Evolutionary conservation across 805 yeast genomes (phyloP).

Genomic region (Candida takata): DNA sequence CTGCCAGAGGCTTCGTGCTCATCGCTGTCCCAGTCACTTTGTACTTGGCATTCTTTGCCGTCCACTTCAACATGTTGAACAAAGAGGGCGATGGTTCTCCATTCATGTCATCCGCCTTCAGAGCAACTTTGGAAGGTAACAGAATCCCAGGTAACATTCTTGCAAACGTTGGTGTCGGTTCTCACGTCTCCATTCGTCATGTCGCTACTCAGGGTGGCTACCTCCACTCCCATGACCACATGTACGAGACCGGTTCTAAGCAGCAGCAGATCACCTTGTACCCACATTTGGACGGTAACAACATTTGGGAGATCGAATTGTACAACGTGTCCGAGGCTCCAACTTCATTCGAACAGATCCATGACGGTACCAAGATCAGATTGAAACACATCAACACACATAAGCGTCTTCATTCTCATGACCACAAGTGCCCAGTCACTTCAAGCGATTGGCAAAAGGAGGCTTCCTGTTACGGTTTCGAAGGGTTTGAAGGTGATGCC

Average conservation of each 20-base stretch:
- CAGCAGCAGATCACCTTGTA: conserved; percentile 80
- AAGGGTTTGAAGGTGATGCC: conserved; percentile 74
- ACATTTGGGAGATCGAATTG: conserved; percentile 65
- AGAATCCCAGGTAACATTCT: conserved; percentile 49
- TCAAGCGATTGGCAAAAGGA: conserved; percentile 81
- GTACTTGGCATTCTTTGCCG: conserved; percentile 50
- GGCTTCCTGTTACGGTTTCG: conserved; percentile 68
- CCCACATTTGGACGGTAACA: conserved; percentile 71
- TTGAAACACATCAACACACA: conserved; percentile 50
- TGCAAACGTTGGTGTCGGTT: conserved; percentile 70
- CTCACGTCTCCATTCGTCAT: conserved; percentile 61
- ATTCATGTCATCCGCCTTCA: conserved; percentile 67
- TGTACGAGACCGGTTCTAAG: conserved; percentile 71
- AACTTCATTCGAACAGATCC: conserved; percentile 51
- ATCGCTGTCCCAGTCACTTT: conserved; percentile 52
- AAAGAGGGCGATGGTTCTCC: conserved; percentile 68
- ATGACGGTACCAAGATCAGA: conserved; percentile 66
- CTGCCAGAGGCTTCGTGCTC: conserved; percentile 44
- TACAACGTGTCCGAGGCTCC: conserved; percentile 54
- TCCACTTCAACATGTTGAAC: conserved; percentile 53
- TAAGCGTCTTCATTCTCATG: conserved; percentile 76
- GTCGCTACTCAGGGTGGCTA: conserved; percentile 70
- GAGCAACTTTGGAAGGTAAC: conserved; percentile 54
- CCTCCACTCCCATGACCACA: conserved; percentile 70
- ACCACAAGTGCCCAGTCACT: conserved; percentile 71